Evolutionary conservation across 352 stramenopile genomes (phyloP).

Genomic region (Saprolegnia diclina): DNA sequence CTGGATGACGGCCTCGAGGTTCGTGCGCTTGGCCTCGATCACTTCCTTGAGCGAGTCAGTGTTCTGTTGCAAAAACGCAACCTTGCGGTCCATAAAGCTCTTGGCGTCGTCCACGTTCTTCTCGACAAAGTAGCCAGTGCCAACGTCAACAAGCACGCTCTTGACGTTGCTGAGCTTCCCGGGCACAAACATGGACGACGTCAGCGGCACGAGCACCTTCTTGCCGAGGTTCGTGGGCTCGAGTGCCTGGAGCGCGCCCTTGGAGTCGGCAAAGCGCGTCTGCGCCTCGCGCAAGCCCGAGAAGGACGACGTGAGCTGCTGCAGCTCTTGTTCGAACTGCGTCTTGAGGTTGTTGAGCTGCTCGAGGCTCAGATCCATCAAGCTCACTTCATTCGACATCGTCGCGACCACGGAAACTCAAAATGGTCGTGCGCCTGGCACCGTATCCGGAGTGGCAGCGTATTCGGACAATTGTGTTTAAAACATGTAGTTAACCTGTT

Average conservation of each 20-base stretch:
- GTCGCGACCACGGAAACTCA: not conserved
- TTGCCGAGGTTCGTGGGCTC: constrained; percentile 52
- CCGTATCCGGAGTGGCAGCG: too few species aligned
- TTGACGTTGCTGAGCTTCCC: constrained; percentile 82
- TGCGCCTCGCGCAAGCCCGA: constrained; percentile 63
- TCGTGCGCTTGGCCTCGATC: constrained; percentile 72
- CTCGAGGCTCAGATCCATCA: constrained; percentile 87
- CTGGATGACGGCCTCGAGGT: constrained; percentile 71
- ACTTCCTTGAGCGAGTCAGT: constrained; percentile 89
- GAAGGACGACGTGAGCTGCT: constrained; percentile 71
- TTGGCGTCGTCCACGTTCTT: constrained; percentile 85
- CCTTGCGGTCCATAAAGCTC: constrained; percentile 89
- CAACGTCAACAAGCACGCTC: constrained; percentile 91
- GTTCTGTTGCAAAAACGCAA: constrained; percentile 90
- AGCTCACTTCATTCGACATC: constrained; percentile 52
- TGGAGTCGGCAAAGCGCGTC: constrained; percentile 73
- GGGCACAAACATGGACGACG: constrained; percentile 92
- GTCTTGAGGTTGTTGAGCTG: constrained; percentile 90
- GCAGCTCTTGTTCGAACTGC: constrained; percentile 79
- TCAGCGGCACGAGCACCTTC: constrained; percentile 92
- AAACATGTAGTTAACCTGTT: not conserved
- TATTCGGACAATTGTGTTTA: not conserved
- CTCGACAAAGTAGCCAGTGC: constrained; percentile 93
- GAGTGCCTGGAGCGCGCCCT: constrained; percentile 60
- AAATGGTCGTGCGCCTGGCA: not conserved